These are phyloP conservation scores for Colletotrichum cordylinicola DNA, from an alignment of 2,329 filamentous ascomycete genomes.

Conservation along the genomic window DNA sequence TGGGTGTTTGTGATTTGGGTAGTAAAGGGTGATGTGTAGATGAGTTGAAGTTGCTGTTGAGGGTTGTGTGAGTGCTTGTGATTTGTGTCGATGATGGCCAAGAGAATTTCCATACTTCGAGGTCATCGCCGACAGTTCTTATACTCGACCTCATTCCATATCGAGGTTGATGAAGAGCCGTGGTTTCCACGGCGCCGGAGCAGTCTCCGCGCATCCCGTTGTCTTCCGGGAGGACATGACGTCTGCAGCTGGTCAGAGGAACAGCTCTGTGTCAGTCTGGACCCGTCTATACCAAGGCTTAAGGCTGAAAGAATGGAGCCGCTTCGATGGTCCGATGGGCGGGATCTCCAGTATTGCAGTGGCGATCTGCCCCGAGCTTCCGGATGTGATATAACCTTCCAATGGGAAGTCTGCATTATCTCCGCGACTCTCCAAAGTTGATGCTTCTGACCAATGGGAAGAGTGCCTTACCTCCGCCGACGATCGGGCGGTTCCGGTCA, in stretches of 20 bases:
- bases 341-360: background rate
- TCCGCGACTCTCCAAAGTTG: background rate
- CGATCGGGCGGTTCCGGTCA: background rate
- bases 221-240: background rate
- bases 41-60: background rate
- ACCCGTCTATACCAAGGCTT: background rate
- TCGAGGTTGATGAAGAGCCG: background rate
- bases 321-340: background rate
- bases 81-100: background rate
- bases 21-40: background rate
- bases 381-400: background rate
- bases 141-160: background rate
- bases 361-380: background rate
- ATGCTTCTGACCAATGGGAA: background rate
- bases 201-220: background rate
- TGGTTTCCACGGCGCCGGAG: background rate
- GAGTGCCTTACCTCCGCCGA: background rate
- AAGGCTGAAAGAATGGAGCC: background rate
- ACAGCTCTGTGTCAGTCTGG: background rate
- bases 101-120: accelerated
- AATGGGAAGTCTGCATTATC: background rate
- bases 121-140: background rate
- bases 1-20: background rate
- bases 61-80: background rate
- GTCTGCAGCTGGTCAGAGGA: background rate